phyloP scores from a whole-genome alignment of 2,329 filamentous ascomycete genomes.

The Xylaria multiplex region DNA sequence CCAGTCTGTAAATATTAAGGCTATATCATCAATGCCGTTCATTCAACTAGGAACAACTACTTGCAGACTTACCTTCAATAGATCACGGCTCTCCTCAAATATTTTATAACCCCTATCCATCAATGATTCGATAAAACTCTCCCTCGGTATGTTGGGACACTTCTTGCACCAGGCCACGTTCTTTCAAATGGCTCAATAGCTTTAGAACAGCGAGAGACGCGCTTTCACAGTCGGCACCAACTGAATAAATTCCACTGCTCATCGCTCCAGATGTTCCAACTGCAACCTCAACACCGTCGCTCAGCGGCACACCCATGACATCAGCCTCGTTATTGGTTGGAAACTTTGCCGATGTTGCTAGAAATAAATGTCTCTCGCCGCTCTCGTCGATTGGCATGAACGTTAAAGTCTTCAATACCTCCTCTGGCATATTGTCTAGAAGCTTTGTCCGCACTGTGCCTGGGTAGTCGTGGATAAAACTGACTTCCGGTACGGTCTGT shows the following conservation, averaged over 20 bases:
- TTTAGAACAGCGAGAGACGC: constrained; percentile 7
- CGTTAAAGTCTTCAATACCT: constrained; percentile 18
- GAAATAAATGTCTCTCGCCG: constrained; percentile 31
- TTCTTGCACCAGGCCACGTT: constrained; percentile 17
- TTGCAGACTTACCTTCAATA: background rate
- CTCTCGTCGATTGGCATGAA: constrained; percentile 29
- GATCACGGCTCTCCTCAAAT: background rate
- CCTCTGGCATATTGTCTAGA: constrained; percentile 25
- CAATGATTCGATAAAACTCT: constrained; percentile 30
- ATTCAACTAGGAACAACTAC: background rate
- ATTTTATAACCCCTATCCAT: background rate
- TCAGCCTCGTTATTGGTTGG: constrained; percentile 17
- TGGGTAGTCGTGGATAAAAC: constrained; percentile 35
- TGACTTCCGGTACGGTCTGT: constrained; percentile 20
- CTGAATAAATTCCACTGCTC: constrained; percentile 32
- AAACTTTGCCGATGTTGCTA: constrained; percentile 32
- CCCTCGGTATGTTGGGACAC: constrained; percentile 31
- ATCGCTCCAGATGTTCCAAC: constrained; percentile 24
- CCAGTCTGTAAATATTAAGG: too few relatives aligned
- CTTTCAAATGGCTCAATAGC: constrained; percentile 16
- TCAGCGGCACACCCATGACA: constrained; percentile 13
- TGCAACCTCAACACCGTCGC: constrained; percentile 11
- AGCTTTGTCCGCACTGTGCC: constrained; percentile 34
- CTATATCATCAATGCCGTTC: background rate
- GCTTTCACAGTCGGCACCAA: constrained; percentile 29